Base-by-base conservation (phyloP, 225 moss, liverwort and hornwort species). In the Pleurozium schreberi region DNA sequence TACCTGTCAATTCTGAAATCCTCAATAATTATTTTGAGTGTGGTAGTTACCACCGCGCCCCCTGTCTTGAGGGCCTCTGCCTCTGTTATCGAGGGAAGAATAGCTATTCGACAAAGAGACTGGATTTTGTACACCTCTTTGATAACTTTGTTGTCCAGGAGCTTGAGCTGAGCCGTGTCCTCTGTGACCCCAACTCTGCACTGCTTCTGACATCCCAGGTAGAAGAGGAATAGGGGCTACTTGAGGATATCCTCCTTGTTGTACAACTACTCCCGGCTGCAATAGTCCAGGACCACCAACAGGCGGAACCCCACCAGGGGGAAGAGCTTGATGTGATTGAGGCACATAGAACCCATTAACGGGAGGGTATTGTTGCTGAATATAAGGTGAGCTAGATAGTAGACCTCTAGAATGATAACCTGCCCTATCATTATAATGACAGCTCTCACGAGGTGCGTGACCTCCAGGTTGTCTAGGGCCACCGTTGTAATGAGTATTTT, bases 81-180 rank as follows among this genome's bases (percentile, higher is more conserved):
- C 90, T 92, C 94, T 89, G 82, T 88, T 93, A 90, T 92, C 93
- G 50, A 94, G 88, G 31, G 89, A 52, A 80, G 91, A 90, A 90
- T 88, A 95, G 86, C 90, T 91, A 59, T 91, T 95, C 43, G 86
- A 84, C 84, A 68, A 85, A 79, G 93, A 38, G 25, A 68, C 80
- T 75, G 86, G 75, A 45, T 89, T 92, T 62, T 90, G 94, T 76
- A 71, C 71, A 57, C 90, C 91, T 65, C 95, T 89, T 81, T 84
- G 93, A 82, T 92, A 95, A 84, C 84, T 85, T 81, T 89, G 92
- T 88, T 88, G 92, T 68, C 88, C 86, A 84, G 90, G 89, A 86
- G 87, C 82, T 87, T 86, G 92, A 89, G 70, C 85, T 68, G 89
- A 71, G 75, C 85, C 88, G 75, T 84, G 90, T 50, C 58, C 87